phyloP scores from a whole-genome alignment of 768 basidiomycete species.

The Strobilomyces dryophilus region DNA sequence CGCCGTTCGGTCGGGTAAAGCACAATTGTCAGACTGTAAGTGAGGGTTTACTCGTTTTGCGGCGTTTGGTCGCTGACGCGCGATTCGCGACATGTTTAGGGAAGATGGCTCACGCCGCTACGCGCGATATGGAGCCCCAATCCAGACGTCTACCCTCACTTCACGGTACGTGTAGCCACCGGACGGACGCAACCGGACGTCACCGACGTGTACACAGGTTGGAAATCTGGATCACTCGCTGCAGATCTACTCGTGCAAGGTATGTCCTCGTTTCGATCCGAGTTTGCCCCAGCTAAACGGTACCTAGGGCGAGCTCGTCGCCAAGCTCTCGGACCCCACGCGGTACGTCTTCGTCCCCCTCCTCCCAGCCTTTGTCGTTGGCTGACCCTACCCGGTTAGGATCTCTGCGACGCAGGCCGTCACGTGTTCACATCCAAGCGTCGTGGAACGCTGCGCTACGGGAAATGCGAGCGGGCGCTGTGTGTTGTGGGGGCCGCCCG shows the following conservation, averaged over 20 bases:
- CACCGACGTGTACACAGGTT: slow-evolving; percentile 39
- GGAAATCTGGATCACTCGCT: slow-evolving; percentile 78
- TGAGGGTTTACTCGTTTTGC: background rate
- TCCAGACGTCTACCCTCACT: slow-evolving; percentile 77
- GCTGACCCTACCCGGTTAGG: slow-evolving; percentile 30
- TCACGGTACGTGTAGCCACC: slow-evolving; percentile 50
- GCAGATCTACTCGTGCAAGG: slow-evolving; percentile 72
- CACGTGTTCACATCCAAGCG: slow-evolving; percentile 77
- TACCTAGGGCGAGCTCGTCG: slow-evolving; percentile 62
- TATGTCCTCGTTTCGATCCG: slow-evolving; percentile 18
- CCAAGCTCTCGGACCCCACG: slow-evolving; percentile 52
- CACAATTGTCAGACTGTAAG: slow-evolving; percentile 83
- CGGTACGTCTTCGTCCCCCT: slow-evolving; percentile 37
- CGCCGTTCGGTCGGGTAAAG: slow-evolving; percentile 56
- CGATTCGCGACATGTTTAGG: slow-evolving; percentile 38
- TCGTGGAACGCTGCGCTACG: slow-evolving; percentile 69
- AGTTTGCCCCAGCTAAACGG: background rate
- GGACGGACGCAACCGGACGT: background rate
- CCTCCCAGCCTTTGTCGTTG: background rate
- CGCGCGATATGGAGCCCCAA: slow-evolving; percentile 78
- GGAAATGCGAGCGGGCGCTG: slow-evolving; percentile 81
- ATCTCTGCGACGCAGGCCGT: slow-evolving; percentile 87
- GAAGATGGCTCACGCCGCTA: slow-evolving; percentile 76
- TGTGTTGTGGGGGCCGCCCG: slow-evolving; percentile 66
- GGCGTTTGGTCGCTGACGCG: background rate